Evolutionary conservation across 2,329 filamentous ascomycete species (phyloP), one percentile per base, ranked within the genome.

Genomic region (Colletotrichum gloeosporioides): DNA sequence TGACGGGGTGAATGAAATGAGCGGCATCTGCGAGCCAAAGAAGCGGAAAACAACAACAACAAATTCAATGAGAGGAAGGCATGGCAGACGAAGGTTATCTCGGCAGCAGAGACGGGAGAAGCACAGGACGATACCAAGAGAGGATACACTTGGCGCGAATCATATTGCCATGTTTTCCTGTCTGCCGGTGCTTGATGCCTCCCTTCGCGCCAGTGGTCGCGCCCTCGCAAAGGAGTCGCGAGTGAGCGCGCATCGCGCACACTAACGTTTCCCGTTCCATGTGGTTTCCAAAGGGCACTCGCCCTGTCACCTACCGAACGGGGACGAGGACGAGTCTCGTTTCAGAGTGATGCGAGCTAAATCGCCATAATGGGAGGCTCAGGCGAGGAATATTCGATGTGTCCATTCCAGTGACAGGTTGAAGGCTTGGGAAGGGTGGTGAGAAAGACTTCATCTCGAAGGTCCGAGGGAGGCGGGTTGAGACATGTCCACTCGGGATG

Each of bases 11-110:
- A 25, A 32, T 63, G 53, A 55, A 67, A 75, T n/a, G 71, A 75
- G 61, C 44, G 66, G 69, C 64, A 71, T 65, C 71, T 69, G 49
- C 78, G 67, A 78, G 68, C 59, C 77, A 73, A 77, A 55, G 13
- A 59, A 76, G 68, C 34, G 68, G 62, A 76, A 71, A 77, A 77
- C 71, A 77, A 77, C 71, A 77, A 77, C 66, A 63, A 76, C 68
- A 73, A 76, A 70, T 63, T 61, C 55, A 69, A 63, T n/a, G 49
- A 67, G 55, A 59, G 65, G 36, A 77, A 55, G 57, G 27, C 73
- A 69, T 73, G 53, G 22, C 63, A 69, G 67, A 44, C 64, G 61
- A 69, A 67, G 62, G 67, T 69, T 55, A 76, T 75, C 63, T 65
- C 68, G 25, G 44, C 15, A 64, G 36, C n/a, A 64, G 49, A 76